Base-by-base conservation (phyloP, 2,329 filamentous ascomycete species). In the Penicillium sp. region DNA sequence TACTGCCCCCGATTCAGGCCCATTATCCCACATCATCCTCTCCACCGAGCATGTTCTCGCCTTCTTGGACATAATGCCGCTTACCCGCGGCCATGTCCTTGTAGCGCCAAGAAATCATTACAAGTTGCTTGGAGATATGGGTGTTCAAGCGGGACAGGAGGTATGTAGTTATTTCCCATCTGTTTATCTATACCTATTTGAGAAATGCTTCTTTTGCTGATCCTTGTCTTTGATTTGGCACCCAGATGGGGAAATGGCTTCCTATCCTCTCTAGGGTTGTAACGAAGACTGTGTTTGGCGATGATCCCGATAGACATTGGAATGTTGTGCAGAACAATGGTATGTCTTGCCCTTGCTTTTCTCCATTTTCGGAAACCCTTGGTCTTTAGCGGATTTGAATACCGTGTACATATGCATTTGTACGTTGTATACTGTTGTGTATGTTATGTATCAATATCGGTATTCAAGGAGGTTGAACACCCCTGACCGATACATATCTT, bases 241-340 rank as follows among this genome's bases (percentile, higher is more conserved):
- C 45, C 6, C 56, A 77, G 75, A 66, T 79, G 18, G 76, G 76
- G 2, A 74, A 75, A 67, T 76, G 77, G 69, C 70, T 79, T 8
- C 76, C 76, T 7, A 64, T 78, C 13, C 60, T 78, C 77, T 81
- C 96, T 29, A 86, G 90, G 34, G 73, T 93, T 4, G 77, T 97
- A 3, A 89, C 88, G 18, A 78, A 83, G 21, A 89, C 89, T 0
- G 80, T 96, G 37, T 82, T 85, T 32, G 64, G 73, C 52, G 64
- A 72, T 56, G 65, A 73, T 54, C 54, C 67, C n/a, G 68, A 75
- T 42, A 68, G 63, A 48, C 92, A 97, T 75, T 97, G 93, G 88
- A 99, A 99, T 73, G 86, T 97, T 31, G 90, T 97, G 52, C 93
- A 97, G 77, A 97, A 97, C 71, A 97, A 97, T 65, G 91, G 82